Conservation (phyloP, 192 early-diverging fungal species). For the Entophlyctis luteolus region DNA sequence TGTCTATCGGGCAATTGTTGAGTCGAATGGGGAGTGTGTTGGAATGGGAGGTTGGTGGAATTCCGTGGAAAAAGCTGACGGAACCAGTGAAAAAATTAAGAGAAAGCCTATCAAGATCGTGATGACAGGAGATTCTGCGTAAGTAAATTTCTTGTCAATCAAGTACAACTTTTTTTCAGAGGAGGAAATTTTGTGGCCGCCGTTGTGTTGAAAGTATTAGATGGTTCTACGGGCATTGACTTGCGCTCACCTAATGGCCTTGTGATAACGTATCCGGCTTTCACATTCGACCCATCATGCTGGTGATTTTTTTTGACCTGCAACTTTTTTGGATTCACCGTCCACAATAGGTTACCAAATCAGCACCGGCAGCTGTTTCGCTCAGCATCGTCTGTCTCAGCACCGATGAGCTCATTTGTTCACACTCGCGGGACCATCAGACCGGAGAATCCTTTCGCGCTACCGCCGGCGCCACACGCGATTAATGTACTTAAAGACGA, state of each 20-base stretch:
- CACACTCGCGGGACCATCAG: constrained; percentile 65
- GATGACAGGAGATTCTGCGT: constrained; percentile 90
- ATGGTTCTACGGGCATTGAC: constrained; percentile 41
- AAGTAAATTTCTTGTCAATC: constrained; percentile 37
- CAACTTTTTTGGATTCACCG: constrained; percentile 42
- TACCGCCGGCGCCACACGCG: constrained; percentile 44
- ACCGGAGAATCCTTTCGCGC: constrained; percentile 61
- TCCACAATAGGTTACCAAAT: constrained; percentile 57
- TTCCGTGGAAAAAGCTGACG: constrained; percentile 7
- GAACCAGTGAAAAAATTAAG: constrained; percentile 4
- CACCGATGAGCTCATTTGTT: constrained; percentile 38
- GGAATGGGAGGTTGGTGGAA: constrained; percentile 64
- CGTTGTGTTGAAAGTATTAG: constrained; percentile 75
- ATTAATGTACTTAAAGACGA: constrained; percentile 49
- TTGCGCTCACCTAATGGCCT: constrained; percentile 71
- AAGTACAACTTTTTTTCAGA: constrained; percentile 33
- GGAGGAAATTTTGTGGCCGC: constrained; percentile 86
- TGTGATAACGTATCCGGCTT: constrained; percentile 57
- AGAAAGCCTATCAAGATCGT: constrained; percentile 66
- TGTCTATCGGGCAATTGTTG: constrained; percentile 69
- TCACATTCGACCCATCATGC: constrained; percentile 76
- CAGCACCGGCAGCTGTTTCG: constrained; percentile 58
- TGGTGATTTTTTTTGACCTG: constrained; percentile 51
- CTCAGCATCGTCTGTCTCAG: constrained; percentile 51
- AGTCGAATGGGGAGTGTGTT: constrained; percentile 71